Percentiles rank a stretch among this genome's conserved stretches.
These are phyloP conservation scores for Geotrichum citri-aurantii DNA, from an alignment of 1,139 yeast species.

Conservation along the genomic window DNA sequence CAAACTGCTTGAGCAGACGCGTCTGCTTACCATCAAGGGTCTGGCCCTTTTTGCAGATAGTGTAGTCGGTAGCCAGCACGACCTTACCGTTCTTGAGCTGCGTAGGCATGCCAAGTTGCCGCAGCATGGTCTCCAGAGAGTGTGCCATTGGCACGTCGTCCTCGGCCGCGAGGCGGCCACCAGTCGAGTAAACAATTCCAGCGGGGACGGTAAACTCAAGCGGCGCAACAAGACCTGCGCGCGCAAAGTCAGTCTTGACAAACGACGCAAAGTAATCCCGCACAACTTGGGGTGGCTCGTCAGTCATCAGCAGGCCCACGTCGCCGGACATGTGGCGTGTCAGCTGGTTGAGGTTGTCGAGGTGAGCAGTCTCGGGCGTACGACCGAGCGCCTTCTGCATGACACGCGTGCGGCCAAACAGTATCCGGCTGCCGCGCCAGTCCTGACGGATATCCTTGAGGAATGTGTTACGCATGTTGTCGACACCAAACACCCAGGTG, in stretches of 20 bases:
- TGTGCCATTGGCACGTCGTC: slow-evolving; percentile 97
- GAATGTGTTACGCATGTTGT: slow-evolving; percentile 94
- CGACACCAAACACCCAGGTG: slow-evolving; percentile 80
- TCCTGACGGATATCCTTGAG: slow-evolving; percentile 86
- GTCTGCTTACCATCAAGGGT: slow-evolving; percentile 87
- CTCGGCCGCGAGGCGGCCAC: slow-evolving; percentile 83
- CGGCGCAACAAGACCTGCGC: slow-evolving; percentile 84
- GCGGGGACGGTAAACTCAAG: slow-evolving; percentile 78
- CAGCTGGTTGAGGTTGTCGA: slow-evolving; percentile 70
- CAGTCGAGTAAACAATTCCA: slow-evolving; percentile 89
- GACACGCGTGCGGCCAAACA: slow-evolving; percentile 89
- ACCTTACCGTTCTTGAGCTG: slow-evolving; percentile 86
- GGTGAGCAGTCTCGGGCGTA: slow-evolving; percentile 81
- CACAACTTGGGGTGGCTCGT: slow-evolving; percentile 82
- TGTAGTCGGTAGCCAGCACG: slow-evolving; percentile 64
- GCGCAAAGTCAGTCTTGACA: slow-evolving; percentile 73
- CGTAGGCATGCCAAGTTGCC: slow-evolving; percentile 89
- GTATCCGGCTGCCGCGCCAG: slow-evolving; percentile 82
- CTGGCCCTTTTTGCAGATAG: slow-evolving; percentile 77
- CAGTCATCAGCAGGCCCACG: slow-evolving; percentile 81
- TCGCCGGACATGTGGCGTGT: slow-evolving; percentile 60
- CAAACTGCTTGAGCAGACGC: slow-evolving; percentile 85
- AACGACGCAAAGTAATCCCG: slow-evolving; percentile 74
- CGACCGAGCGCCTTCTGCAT: slow-evolving; percentile 89
- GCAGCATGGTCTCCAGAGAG: slow-evolving; percentile 85